A percentile compares a stretch with the other conserved stretches of the same genome.
These are phyloP conservation scores for Catharanthus roseus DNA, from an alignment of 257 asterid genomes.

Conservation along the genomic window DNA sequence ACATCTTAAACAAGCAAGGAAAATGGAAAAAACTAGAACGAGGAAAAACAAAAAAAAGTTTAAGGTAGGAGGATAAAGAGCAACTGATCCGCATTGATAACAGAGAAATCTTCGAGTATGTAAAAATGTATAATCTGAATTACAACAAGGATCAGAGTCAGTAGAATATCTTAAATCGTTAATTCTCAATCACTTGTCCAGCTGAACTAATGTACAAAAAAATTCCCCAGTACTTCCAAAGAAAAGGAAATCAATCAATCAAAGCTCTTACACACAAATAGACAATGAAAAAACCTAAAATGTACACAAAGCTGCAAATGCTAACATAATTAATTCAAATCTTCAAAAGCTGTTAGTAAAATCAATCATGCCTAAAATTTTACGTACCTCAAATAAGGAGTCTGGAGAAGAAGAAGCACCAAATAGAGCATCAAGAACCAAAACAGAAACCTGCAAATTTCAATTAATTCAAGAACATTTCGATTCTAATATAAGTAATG, in stretches of 20 bases:
- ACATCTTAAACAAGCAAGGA: too few species aligned
- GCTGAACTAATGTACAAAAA: not conserved
- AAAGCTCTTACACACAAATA: too few species aligned
- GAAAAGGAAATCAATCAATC: too few species aligned
- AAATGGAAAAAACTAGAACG: not conserved
- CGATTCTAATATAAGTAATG: not conserved
- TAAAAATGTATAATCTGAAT: not conserved
- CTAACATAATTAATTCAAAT: too few species aligned
- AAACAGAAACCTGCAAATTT: conserved; percentile 60
- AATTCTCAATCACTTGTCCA: not conserved
- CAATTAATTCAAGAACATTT: not conserved
- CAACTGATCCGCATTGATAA: not conserved
- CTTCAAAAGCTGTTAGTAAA: not conserved
- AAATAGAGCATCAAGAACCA: conserved; percentile 71
- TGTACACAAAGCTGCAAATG: not conserved
- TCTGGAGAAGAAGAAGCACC: conserved; percentile 64
- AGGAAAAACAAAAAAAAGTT: not conserved
- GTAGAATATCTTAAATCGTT: not conserved
- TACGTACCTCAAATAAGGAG: conserved; percentile 55
- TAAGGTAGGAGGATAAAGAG: not conserved
- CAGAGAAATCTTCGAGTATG: too few species aligned
- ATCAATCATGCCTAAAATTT: not conserved
- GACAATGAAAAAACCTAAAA: too few species aligned
- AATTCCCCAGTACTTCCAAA: too few species aligned
- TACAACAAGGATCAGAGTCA: not conserved